phyloP scores from a whole-genome alignment of 352 stramenopile genomes.

The Pythium scleroteichum region DNA sequence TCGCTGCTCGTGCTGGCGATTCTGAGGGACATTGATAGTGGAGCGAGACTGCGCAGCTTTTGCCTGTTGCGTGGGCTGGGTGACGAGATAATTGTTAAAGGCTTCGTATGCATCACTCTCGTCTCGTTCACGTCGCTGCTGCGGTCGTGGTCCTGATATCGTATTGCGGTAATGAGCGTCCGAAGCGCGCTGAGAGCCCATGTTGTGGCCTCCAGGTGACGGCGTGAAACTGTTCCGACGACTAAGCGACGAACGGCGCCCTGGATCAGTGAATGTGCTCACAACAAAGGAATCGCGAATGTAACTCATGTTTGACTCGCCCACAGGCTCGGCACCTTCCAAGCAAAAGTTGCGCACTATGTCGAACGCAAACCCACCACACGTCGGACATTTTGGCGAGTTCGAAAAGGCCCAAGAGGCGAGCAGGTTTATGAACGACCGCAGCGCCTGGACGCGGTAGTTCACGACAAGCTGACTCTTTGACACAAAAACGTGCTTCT shows the following conservation, averaged over 20 bases:
- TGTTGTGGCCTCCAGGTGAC: conserved; percentile 33
- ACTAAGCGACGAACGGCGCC: conserved; percentile 28
- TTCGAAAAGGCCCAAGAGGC: conserved; percentile 83
- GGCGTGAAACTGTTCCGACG: conserved; percentile 61
- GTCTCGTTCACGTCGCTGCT: conserved; percentile 2
- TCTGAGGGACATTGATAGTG: conserved; percentile 24
- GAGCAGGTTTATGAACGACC: conserved; percentile 82
- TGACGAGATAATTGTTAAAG: conserved; percentile 75
- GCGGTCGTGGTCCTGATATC: neutral
- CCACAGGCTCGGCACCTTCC: conserved; percentile 50
- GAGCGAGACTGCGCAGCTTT: conserved; percentile 31
- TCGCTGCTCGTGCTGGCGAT: neutral
- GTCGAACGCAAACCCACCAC: conserved; percentile 77
- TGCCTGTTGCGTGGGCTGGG: conserved; percentile 45
- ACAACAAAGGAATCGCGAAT: conserved; percentile 69
- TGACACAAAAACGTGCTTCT: conserved; percentile 86
- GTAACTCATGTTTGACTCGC: conserved; percentile 63
- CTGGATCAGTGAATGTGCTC: conserved; percentile 48
- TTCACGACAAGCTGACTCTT: conserved; percentile 76
- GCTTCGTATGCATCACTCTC: conserved; percentile 59
- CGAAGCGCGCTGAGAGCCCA: conserved; percentile 17
- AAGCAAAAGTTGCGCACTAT: conserved; percentile 80
- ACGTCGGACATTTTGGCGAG: conserved; percentile 82
- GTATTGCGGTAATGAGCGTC: conserved; percentile 18
- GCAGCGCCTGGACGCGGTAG: conserved; percentile 82